phyloP scores from a whole-genome alignment of 139 green algal genomes.

The Spirogloea muscicola region DNA sequence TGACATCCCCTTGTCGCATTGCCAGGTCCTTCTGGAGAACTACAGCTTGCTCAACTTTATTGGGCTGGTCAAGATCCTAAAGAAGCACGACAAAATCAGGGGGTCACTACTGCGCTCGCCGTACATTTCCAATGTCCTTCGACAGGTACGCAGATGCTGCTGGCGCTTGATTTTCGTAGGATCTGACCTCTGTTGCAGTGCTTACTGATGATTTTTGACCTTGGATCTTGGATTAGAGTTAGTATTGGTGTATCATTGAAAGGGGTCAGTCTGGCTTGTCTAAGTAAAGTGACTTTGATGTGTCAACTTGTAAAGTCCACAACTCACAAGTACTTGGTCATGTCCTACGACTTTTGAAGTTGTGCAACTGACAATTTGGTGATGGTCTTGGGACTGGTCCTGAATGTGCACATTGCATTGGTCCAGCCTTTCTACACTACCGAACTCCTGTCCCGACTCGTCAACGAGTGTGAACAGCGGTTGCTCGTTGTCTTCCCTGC shows the following conservation, averaged over 20 bases:
- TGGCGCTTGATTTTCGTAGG: neutral
- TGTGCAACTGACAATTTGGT: too few species aligned
- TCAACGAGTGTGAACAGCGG: slow-evolving; percentile 48
- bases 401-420: slow-evolving; percentile 22
- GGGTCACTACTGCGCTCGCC: slow-evolving; percentile 37
- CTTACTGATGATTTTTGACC: too few species aligned
- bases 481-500: slow-evolving; percentile 19
- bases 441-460: slow-evolving; percentile 39
- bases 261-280: neutral
- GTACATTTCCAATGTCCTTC: slow-evolving; percentile 46
- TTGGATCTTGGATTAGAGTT: neutral
- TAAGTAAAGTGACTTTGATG: too few species aligned
- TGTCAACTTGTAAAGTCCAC: too few species aligned
- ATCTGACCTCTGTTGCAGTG: too few species aligned
- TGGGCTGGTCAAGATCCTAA: slow-evolving; percentile 54
- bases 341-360: too few species aligned
- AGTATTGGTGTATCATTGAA: neutral
- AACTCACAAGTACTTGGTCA: too few species aligned
- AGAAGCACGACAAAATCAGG: slow-evolving; percentile 56
- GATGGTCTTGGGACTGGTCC: too few species aligned
- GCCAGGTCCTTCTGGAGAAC: slow-evolving; percentile 50
- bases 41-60: slow-evolving; percentile 51
- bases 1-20: too few species aligned
- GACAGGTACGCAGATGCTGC: slow-evolving; percentile 21
- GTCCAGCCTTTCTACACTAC: slow-evolving; percentile 53